These are phyloP conservation scores for Leishmania guyanensis DNA, from an alignment of 208 protist genomes.

Conservation along the genomic window DNA sequence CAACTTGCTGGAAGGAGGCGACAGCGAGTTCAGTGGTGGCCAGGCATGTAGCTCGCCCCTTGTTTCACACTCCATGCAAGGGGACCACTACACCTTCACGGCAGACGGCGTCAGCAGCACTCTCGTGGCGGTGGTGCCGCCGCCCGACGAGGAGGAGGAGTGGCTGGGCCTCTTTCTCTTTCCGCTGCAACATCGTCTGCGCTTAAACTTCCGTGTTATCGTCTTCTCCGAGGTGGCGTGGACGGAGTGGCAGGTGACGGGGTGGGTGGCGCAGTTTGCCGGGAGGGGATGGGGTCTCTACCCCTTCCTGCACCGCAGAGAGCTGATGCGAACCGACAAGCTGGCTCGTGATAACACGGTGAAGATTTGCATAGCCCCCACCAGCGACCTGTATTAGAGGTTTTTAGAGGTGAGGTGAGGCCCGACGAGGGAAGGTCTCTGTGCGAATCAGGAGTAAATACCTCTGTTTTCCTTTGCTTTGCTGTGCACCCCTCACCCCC, in stretches of 20 bases:
- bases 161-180: slow-evolving; percentile 73
- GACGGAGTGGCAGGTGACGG: slow-evolving; percentile 69
- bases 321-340: slow-evolving; percentile 71
- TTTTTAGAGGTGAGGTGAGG: not conserved
- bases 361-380: slow-evolving; percentile 73
- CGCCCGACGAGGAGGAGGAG: slow-evolving; percentile 39
- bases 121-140: not conserved
- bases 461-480: not conserved
- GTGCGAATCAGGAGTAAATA: not conserved
- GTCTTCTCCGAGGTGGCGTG: slow-evolving; percentile 72
- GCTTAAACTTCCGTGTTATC: slow-evolving; percentile 75
- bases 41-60: slow-evolving; percentile 11
- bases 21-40: not conserved
- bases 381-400: slow-evolving; percentile 65
- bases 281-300: slow-evolving; percentile 79
- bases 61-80: slow-evolving; percentile 3
- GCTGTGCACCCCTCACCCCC: not conserved
- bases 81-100: not conserved
- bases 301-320: slow-evolving; percentile 58
- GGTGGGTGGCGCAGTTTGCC: slow-evolving; percentile 48
- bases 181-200: slow-evolving; percentile 48
- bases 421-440: not conserved
- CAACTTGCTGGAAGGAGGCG: not conserved
- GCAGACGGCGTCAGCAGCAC: not conserved
- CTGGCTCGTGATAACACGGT: slow-evolving; percentile 67